A percentile compares a stretch with the other conserved stretches of the same genome.
These are phyloP conservation scores for Salix exigua DNA, from an alignment of 345 rosid genomes.

Conservation along the genomic window DNA sequence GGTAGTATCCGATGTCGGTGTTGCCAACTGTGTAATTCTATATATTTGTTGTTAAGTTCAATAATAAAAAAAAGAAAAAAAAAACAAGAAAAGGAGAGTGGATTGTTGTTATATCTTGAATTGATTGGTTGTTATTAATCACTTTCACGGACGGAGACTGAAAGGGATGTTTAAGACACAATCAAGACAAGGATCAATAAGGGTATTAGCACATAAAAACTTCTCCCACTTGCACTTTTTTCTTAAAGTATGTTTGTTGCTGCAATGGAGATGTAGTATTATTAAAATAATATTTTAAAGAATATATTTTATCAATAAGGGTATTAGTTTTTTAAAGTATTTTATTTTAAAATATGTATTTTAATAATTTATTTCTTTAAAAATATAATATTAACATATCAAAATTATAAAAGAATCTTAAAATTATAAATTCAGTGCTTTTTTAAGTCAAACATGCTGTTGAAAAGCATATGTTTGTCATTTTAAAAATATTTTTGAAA, in stretches of 20 bases:
- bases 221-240: background rate
- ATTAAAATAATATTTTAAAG: too few relatives aligned
- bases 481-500: too few relatives aligned
- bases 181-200: background rate
- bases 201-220: background rate
- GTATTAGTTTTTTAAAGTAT: background rate
- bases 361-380: background rate
- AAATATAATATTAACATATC: background rate
- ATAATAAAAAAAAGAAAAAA: background rate
- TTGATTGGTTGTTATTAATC: constrained; percentile 33
- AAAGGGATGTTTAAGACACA: constrained; percentile 13
- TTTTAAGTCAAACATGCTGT: background rate
- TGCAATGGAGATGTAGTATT: too few relatives aligned
- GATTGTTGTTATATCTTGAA: background rate
- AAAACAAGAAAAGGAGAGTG: background rate
- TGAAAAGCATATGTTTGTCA: too few relatives aligned
- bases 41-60: background rate
- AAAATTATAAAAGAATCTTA: background rate
- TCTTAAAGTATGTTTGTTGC: too few relatives aligned
- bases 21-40: constrained; percentile 1
- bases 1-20: constrained; percentile 14
- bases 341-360: background rate
- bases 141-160: constrained; percentile 28
- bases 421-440: background rate
- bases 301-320: too few relatives aligned